phyloP scores from a whole-genome alignment of 1,139 yeast genomes.

The Oligophagozyma castellii region DNA sequence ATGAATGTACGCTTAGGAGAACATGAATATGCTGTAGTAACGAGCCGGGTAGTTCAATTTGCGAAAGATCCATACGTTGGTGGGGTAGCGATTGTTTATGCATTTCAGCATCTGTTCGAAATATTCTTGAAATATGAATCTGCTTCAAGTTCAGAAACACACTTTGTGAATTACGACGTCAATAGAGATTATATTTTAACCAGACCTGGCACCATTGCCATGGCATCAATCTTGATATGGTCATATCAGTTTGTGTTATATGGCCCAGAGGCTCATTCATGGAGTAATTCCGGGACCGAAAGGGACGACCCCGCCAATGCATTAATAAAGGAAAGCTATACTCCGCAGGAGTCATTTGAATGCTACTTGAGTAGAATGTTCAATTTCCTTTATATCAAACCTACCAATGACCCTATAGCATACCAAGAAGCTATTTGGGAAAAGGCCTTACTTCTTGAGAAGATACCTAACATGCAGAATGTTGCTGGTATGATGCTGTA shows the following conservation, averaged over 20 bases:
- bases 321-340: constrained; percentile 12
- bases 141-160: constrained; percentile 7
- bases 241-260: constrained; percentile 36
- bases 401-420: constrained; percentile 19
- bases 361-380: constrained; percentile 12
- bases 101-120: constrained; percentile 50
- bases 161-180: constrained; percentile 28
- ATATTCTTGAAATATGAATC: constrained; percentile 39
- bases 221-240: constrained; percentile 44
- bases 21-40: constrained; percentile 40
- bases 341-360: constrained; percentile 17
- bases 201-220: constrained; percentile 42
- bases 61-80: constrained; percentile 25
- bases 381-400: constrained; percentile 6
- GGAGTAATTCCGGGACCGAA: constrained; percentile 23
- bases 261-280: constrained; percentile 42
- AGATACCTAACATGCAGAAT: constrained; percentile 29
- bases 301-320: constrained; percentile 13
- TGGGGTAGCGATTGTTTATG: constrained; percentile 43
- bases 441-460: constrained; percentile 19
- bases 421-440: constrained; percentile 26
- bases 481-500: constrained; percentile 42
- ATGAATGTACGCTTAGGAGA: constrained; percentile 60
- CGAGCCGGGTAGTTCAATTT: constrained; percentile 29
- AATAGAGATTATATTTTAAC: constrained; percentile 41